Conservation (phyloP, 768 basidiomycete genomes). For the Mycena vulgaris region DNA sequence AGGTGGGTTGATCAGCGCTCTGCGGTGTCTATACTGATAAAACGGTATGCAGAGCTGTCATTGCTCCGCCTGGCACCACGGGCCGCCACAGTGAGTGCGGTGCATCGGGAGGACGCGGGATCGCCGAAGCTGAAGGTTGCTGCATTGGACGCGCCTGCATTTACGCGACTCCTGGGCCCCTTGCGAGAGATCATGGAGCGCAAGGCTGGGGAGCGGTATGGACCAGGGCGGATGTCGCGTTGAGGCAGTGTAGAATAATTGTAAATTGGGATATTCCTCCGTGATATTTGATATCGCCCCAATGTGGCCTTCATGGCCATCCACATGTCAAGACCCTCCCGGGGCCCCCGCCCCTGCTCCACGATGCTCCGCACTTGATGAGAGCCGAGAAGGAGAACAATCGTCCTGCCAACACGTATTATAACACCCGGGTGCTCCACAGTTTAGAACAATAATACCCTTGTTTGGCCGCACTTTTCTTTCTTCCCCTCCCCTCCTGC, state of each 20-base stretch:
- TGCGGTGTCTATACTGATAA: conserved; percentile 6
- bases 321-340: no score
- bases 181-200: conserved; percentile 95
- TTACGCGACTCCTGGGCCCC: conserved; percentile 94
- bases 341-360: no score
- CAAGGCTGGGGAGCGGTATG: conserved; percentile 85
- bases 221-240: conserved; percentile 52
- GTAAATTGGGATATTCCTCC: conserved; percentile 22
- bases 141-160: conserved; percentile 92
- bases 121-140: conserved; percentile 90
- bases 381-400: background rate
- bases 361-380: no score
- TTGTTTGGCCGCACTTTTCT: background rate
- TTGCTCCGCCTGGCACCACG: conserved; percentile 90
- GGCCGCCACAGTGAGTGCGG: conserved; percentile 95
- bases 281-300: background rate
- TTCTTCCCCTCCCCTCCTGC: conserved; percentile 9
- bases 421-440: no score
- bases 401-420: no score
- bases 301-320: no score
- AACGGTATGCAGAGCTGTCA: conserved; percentile 82
- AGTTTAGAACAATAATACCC: background rate
- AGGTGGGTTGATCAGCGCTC: conserved; percentile 69
- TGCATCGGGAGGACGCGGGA: conserved; percentile 63
- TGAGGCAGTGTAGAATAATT: conserved; percentile 45